Percentiles rank a stretch among this genome's conserved stretches.
These are phyloP conservation scores for Prunella vulgaris DNA, from an alignment of 257 asterid species.

Conservation along the genomic window DNA sequence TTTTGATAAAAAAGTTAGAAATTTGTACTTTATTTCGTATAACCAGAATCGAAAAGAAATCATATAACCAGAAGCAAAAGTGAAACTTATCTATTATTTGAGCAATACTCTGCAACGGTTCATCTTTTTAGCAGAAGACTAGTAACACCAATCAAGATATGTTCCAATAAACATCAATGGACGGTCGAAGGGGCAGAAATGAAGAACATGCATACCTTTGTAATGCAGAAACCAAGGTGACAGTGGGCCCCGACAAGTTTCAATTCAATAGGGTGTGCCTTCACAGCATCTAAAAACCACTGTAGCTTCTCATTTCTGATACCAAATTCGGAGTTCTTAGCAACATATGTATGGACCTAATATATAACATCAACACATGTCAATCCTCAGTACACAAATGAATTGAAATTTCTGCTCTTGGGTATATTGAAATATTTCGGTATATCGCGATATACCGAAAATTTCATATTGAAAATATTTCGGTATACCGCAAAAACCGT, in stretches of 20 bases:
- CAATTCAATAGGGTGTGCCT: conserved; percentile 78
- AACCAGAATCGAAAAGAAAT: too few relatives aligned
- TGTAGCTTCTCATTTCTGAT: conserved; percentile 93
- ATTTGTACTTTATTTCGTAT: too few relatives aligned
- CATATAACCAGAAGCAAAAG: not conserved
- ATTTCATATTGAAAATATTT: conserved; percentile 34
- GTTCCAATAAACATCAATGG: not conserved
- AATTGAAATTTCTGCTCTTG: too few relatives aligned
- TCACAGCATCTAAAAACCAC: conserved; percentile 95
- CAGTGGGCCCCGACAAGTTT: conserved; percentile 98
- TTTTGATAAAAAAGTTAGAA: too few relatives aligned
- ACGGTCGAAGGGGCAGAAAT: not conserved
- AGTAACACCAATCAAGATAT: not conserved
- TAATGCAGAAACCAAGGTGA: conserved; percentile 96
- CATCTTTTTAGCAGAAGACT: not conserved
- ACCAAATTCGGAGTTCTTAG: conserved; percentile 91
- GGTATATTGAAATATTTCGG: too few relatives aligned
- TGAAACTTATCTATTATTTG: not conserved
- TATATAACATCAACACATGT: conserved; percentile 9
- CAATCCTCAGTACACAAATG: not conserved
- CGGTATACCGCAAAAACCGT: too few relatives aligned
- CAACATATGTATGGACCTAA: conserved; percentile 97
- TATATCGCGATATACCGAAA: too few relatives aligned
- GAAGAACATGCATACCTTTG: conserved; percentile 48
- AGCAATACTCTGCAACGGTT: not conserved